These are phyloP conservation scores for Orychophragmus violaceus DNA, from an alignment of 345 rosid species.

Conservation along the genomic window DNA sequence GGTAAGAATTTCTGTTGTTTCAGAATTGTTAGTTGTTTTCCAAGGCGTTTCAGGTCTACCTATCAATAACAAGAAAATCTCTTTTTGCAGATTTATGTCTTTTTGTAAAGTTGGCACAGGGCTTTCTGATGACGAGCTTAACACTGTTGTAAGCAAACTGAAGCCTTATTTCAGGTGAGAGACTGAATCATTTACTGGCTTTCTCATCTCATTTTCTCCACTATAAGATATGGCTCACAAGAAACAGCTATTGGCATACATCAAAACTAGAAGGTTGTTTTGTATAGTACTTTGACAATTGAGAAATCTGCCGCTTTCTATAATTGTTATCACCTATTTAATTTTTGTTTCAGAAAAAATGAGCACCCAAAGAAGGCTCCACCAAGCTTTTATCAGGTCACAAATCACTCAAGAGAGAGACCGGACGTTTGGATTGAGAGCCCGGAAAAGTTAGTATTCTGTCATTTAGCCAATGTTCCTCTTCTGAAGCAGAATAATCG, in stretches of 20 bases:
- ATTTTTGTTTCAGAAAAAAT: conserved; percentile 46
- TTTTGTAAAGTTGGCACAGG: conserved; percentile 98
- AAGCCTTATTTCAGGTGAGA: conserved; percentile 88
- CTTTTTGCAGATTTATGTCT: conserved; percentile 71
- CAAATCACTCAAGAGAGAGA: conserved; percentile 84
- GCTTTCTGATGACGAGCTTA: conserved; percentile 77
- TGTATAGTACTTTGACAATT: neutral
- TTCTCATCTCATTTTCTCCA: neutral
- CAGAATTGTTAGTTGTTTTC: neutral
- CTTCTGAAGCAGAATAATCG: neutral
- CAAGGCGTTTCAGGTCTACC: neutral
- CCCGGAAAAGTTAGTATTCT: conserved; percentile 78
- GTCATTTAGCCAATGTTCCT: neutral
- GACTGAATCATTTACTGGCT: neutral
- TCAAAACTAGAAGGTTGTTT: neutral
- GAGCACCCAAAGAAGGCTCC: conserved; percentile 79
- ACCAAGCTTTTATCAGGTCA: conserved; percentile 84
- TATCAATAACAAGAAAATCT: conserved; percentile 1
- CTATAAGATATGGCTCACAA: neutral
- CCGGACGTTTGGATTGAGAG: conserved; percentile 98
- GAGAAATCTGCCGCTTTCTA: neutral
- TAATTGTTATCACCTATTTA: neutral
- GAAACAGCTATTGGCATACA: neutral
- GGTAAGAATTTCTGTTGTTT: conserved; percentile 35
- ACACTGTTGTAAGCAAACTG: conserved; percentile 69